Evolutionary conservation across 1,139 yeast species (phyloP), one percentile per base, ranked within the genome.

Genomic region (Candida sp.): DNA sequence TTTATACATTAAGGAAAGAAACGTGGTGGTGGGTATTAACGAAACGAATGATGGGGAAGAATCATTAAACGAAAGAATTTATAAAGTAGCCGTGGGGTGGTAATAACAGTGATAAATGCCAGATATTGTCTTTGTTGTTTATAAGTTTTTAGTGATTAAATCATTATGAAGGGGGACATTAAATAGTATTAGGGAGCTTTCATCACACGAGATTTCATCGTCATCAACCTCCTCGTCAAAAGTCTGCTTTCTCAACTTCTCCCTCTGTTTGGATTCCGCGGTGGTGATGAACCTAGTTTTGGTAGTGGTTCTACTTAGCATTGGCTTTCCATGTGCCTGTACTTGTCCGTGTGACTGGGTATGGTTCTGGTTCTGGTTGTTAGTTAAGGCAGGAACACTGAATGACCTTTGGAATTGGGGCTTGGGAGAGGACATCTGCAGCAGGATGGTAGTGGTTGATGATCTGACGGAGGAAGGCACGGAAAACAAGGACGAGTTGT

Each of bases 151-250:
- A 7, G 42, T 22, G 17, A 40, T 40, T 28, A 40, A 12, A 7
- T 40, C 43, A 40, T 40, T 40, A 40, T 40, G 43, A 30, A 40
- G 43, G 8, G 82, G 82, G 12, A 78, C 81, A 54, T 78, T 78
- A 57, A 77, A 77, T 5, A 76, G 73, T 44, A 75, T 40, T 40
- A 40, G 31, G 7, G 43, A 40, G 12, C 34, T 7, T 70, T 12
- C 70, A 61, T 39, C 74, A 44, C 31, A 33, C 5, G 31, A 58
- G 22, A 76, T 70, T 46, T 73, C 78, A 49, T 75, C 80, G 51
- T 77, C 81, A 54, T 70, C 68, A 52, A 77, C 81, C 53, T 70
- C 68, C 38, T 76, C 80, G 51, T 77, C 81, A 55, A 76, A 77
- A 44, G 66, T 63, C 56, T 77, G 70, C 58, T 77, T 77, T 26